phyloP scores from a whole-genome alignment of 805 yeast species.

The Nadsonia fulvescens region DNA sequence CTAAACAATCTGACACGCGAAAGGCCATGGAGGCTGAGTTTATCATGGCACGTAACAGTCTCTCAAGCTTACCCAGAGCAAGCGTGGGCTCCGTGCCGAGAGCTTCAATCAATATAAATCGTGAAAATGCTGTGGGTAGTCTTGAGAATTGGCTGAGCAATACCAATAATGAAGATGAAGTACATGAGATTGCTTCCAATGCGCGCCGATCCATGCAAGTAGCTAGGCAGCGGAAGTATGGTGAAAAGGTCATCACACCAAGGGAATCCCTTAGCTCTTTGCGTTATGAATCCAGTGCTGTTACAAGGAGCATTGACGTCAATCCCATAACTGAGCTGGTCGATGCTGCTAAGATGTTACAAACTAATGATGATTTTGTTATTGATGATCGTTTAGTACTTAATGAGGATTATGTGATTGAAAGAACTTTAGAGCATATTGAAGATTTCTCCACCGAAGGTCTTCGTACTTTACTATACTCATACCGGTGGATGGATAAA shows the following conservation, averaged over 20 bases:
- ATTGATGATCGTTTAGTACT: slow-evolving; percentile 37
- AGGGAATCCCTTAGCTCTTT: slow-evolving; percentile 2
- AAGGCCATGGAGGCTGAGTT: slow-evolving; percentile 59
- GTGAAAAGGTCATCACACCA: slow-evolving; percentile 8
- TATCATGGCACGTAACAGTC: slow-evolving; percentile 32
- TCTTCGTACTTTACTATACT: slow-evolving; percentile 70
- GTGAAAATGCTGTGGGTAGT: slow-evolving; percentile 11
- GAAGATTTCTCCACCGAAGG: slow-evolving; percentile 95
- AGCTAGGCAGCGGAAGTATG: slow-evolving; percentile 13
- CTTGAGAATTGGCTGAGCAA: slow-evolving; percentile 12
- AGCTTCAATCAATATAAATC: slow-evolving; percentile 14
- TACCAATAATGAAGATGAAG: slow-evolving; percentile 14
- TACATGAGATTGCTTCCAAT: slow-evolving; percentile 14
- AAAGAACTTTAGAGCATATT: slow-evolving; percentile 72
- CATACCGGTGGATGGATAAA: slow-evolving; percentile 51
- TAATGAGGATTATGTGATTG: slow-evolving; percentile 63
- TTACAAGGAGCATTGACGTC: slow-evolving; percentile 5
- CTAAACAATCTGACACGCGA: slow-evolving; percentile 38
- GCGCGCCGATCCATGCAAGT: slow-evolving; percentile 12
- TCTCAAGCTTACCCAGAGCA: slow-evolving; percentile 18
- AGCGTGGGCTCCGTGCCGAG: slow-evolving; percentile 13
- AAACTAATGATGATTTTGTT: slow-evolving; percentile 5
- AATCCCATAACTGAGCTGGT: slow-evolving; percentile 1
- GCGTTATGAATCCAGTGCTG: slow-evolving; percentile 3
- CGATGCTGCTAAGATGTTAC: slow-evolving; percentile 4